These are phyloP conservation scores for Endocalyx cinctus DNA, from an alignment of 2,329 filamentous ascomycete genomes.

Conservation along the genomic window DNA sequence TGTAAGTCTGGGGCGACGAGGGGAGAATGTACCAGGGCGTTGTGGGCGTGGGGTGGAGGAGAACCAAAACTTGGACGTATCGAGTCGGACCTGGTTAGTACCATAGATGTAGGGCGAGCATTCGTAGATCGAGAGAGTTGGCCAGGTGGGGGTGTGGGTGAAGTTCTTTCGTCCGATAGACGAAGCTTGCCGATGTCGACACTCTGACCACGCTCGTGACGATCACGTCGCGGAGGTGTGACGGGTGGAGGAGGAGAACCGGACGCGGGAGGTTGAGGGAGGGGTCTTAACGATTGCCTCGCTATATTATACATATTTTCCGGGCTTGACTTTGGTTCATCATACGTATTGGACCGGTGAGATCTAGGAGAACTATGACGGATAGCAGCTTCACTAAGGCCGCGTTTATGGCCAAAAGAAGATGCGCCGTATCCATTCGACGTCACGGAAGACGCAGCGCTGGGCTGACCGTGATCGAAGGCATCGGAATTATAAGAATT, in stretches of 20 bases:
- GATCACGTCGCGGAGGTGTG: constrained; percentile 32
- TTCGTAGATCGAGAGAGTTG: constrained; percentile 17
- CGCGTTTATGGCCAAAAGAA: constrained; percentile 60
- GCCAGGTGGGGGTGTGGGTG: constrained; percentile 26
- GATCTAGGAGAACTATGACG: constrained; percentile 45
- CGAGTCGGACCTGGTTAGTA: constrained; percentile 55
- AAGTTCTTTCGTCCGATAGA: constrained; percentile 36
- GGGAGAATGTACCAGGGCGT: constrained; percentile 36
- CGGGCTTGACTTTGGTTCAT: constrained; percentile 41
- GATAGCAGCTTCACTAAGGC: constrained; percentile 64
- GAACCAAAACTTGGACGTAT: constrained; percentile 32
- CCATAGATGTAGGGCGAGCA: constrained; percentile 55
- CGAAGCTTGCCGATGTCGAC: constrained; percentile 56
- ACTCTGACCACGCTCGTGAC: constrained; percentile 58
- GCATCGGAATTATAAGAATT: constrained; percentile 39
- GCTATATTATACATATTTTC: constrained; percentile 66
- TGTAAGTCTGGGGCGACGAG: constrained; percentile 70
- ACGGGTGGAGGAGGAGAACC: constrained; percentile 28
- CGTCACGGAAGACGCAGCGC: constrained; percentile 68
- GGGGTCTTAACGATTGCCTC: constrained; percentile 71
- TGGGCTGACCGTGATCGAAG: constrained; percentile 57
- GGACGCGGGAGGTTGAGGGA: constrained; percentile 59
- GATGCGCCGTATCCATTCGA: constrained; percentile 53
- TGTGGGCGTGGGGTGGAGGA: constrained; percentile 25
- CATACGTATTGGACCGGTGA: constrained; percentile 33